phyloP scores from a whole-genome alignment of 768 basidiomycete genomes.

The Agaricus sinodeliciosus region DNA sequence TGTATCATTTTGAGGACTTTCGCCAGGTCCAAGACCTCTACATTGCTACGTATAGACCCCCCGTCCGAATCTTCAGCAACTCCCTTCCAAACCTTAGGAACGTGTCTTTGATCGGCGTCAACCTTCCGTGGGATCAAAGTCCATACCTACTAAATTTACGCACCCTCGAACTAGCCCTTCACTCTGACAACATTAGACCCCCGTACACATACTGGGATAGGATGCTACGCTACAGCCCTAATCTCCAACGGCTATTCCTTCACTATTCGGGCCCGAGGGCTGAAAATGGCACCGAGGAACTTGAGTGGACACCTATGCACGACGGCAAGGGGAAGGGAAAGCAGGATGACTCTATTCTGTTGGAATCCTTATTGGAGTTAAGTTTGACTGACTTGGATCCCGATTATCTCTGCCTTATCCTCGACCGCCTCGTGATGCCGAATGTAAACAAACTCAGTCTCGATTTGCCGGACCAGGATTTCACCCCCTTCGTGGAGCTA shows the following conservation, averaged over 20 bases:
- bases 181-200: conserved; percentile 52
- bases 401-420: conserved; percentile 40
- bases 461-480: conserved; percentile 51
- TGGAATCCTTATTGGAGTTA: conserved; percentile 37
- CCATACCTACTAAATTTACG: conserved; percentile 44
- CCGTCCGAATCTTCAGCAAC: conserved; percentile 52
- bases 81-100: conserved; percentile 43
- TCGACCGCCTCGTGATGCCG: conserved; percentile 42
- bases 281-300: conserved; percentile 25
- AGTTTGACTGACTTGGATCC: conserved; percentile 50
- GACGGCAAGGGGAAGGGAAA: conserved; percentile 19
- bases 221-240: conserved; percentile 45
- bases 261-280: conserved; percentile 53
- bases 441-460: conserved; percentile 36
- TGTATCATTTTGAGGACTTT: conserved; percentile 62
- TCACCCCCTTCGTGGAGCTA: conserved; percentile 37
- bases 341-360: conserved; percentile 17
- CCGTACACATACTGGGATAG: conserved; percentile 46
- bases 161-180: conserved; percentile 52
- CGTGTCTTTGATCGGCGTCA: conserved; percentile 59
- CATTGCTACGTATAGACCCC: conserved; percentile 49
- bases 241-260: conserved; percentile 39
- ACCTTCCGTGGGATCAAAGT: conserved; percentile 49
- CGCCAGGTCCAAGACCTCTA: conserved; percentile 42
- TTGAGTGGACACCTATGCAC: conserved; percentile 25